A percentile compares a stretch with the other conserved stretches of the same genome.
These are phyloP conservation scores for Amylostereum areolatum DNA, from an alignment of 1,284 basidiomycete species.

Conservation along the genomic window DNA sequence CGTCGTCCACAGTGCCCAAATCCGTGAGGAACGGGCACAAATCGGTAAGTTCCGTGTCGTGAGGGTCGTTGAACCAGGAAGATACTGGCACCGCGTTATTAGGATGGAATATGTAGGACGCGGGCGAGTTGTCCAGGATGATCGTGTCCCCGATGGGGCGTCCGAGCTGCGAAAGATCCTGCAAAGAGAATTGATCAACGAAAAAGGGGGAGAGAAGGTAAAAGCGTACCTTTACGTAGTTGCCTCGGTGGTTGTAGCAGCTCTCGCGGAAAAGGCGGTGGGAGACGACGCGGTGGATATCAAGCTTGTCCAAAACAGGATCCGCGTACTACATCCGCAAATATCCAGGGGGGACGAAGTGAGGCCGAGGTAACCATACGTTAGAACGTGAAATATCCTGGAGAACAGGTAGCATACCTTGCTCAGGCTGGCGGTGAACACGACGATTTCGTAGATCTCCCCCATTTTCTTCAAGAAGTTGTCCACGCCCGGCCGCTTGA, in stretches of 20 bases:
- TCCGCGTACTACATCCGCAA: conserved; percentile 77
- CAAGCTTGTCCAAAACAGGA: conserved; percentile 95
- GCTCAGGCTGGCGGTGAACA: conserved; percentile 96
- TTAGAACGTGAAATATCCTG: conserved; percentile 8
- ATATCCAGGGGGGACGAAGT: background rate
- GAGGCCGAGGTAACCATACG: conserved; percentile 9
- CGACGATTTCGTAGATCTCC: conserved; percentile 95
- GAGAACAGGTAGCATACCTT: conserved; percentile 54
- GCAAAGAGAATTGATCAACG: conserved; percentile 7
- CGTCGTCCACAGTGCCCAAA: conserved; percentile 80
- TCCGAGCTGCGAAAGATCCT: conserved; percentile 97
- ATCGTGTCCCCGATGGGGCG: conserved; percentile 91
- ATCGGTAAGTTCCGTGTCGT: conserved; percentile 96
- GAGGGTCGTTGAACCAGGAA: conserved; percentile 98
- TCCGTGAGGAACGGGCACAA: conserved; percentile 92
- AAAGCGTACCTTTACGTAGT: conserved; percentile 92
- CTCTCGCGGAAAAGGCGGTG: conserved; percentile 97
- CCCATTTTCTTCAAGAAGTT: conserved; percentile 97
- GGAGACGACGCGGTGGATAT: conserved; percentile 87
- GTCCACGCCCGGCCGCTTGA: conserved; percentile 98
- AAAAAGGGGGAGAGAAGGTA: background rate
- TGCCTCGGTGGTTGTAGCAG: conserved; percentile 98
- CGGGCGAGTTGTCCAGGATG: conserved; percentile 98
- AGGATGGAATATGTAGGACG: conserved; percentile 98
- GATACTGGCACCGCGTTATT: conserved; percentile 99